Conservation (phyloP, 768 basidiomycete species). For the Agaricus bisporus region DNA sequence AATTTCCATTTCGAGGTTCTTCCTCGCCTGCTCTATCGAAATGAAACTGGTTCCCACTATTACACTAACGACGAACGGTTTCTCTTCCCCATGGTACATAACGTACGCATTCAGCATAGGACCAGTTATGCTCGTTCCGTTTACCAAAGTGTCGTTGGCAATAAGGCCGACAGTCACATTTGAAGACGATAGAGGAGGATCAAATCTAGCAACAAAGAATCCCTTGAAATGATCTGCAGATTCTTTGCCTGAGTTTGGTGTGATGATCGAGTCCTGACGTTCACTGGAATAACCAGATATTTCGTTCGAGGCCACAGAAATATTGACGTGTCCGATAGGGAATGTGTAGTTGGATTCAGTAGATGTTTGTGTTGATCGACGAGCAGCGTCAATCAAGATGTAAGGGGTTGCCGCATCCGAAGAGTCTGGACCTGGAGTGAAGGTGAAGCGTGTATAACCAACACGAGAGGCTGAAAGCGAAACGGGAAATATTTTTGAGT, state of each 20-base stretch:
- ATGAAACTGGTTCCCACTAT: slow-evolving; percentile 61
- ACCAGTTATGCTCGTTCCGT: slow-evolving; percentile 26
- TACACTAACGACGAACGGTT: neutral
- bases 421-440: slow-evolving; percentile 26
- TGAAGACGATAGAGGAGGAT: slow-evolving; percentile 13
- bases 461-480: slow-evolving; percentile 55
- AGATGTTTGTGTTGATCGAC: slow-evolving; percentile 54
- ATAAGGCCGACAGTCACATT: neutral
- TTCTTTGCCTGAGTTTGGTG: slow-evolving; percentile 38
- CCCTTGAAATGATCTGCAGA: slow-evolving; percentile 38
- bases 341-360: slow-evolving; percentile 39
- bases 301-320: slow-evolving; percentile 24
- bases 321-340: slow-evolving; percentile 43
- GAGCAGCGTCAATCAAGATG: slow-evolving; percentile 60
- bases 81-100: slow-evolving; percentile 25
- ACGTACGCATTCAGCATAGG: slow-evolving; percentile 45
- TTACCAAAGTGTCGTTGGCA: slow-evolving; percentile 14
- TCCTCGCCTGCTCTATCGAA: slow-evolving; percentile 55
- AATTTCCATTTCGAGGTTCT: slow-evolving; percentile 36
- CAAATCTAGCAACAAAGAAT: slow-evolving; percentile 57
- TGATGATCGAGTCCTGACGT: slow-evolving; percentile 36
- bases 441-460: slow-evolving; percentile 70
- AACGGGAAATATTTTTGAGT: neutral
- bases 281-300: slow-evolving; percentile 3
- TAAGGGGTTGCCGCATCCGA: slow-evolving; percentile 34